Evolutionary conservation across 2,329 filamentous ascomycete species (phyloP).

Genomic region (Alternaria hordeiaustralica): DNA sequence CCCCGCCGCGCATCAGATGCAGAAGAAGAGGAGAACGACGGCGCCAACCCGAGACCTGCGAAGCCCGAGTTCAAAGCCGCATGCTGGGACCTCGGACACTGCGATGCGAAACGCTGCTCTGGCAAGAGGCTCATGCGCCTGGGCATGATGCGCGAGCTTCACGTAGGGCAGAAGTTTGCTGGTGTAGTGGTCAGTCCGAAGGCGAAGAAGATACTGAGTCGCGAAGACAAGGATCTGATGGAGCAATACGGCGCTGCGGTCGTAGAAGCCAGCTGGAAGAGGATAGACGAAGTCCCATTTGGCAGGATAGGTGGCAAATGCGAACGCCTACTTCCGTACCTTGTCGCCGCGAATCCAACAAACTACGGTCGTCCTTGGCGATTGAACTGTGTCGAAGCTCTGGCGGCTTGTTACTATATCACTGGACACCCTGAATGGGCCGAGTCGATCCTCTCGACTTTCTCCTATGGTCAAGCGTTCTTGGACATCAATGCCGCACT

Average conservation of each 20-base stretch:
- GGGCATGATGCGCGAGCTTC: conserved; percentile 90
- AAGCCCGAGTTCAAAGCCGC: conserved; percentile 82
- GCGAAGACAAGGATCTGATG: conserved; percentile 80
- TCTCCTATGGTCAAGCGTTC: conserved; percentile 88
- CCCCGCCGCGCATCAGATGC: conserved; percentile 32
- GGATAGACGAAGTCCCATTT: conserved; percentile 91
- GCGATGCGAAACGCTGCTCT: conserved; percentile 94
- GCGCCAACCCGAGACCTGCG: conserved; percentile 39
- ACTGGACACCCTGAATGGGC: conserved; percentile 94
- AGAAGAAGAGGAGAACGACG: conserved; percentile 29
- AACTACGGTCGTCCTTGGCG: conserved; percentile 98
- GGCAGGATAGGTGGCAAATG: conserved; percentile 90
- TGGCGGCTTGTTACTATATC: conserved; percentile 91
- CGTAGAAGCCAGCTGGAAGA: conserved; percentile 96
- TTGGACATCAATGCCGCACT: conserved; percentile 87
- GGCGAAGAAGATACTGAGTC: conserved; percentile 82
- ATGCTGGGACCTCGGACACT: conserved; percentile 97
- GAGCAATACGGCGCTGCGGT: conserved; percentile 92
- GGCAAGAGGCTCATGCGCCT: conserved; percentile 93
- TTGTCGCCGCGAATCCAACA: conserved; percentile 94
- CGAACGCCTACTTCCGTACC: conserved; percentile 82
- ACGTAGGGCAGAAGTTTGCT: conserved; percentile 87
- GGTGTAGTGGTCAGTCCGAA: conserved; percentile 97
- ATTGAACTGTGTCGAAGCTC: conserved; percentile 92
- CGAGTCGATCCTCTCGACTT: conserved; percentile 78